A percentile compares a stretch with the other conserved stretches of the same genome.
These are phyloP conservation scores for Xerophyta viscosa DNA, from an alignment of 106 monocot species.

Conservation along the genomic window DNA sequence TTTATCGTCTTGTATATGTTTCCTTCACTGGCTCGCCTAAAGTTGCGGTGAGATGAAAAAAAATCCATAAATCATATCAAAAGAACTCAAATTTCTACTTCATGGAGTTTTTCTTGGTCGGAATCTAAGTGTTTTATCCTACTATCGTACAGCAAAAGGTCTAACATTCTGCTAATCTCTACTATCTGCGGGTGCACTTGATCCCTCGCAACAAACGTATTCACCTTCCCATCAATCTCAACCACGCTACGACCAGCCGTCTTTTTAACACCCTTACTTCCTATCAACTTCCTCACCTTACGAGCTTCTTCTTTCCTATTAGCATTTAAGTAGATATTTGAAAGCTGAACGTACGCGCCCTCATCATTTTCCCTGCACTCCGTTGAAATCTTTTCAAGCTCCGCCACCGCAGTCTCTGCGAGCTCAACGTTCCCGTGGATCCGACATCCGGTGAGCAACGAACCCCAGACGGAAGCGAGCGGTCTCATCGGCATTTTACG, in stretches of 20 bases:
- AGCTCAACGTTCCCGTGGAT: conserved; percentile 32
- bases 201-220: conserved; percentile 59
- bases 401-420: conserved; percentile 40
- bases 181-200: conserved; percentile 22
- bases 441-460: conserved; percentile 46
- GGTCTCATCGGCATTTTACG: conserved; percentile 52
- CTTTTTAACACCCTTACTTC: conserved; percentile 40
- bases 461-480: conserved; percentile 52
- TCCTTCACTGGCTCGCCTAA: no score
- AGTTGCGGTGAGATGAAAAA: no score
- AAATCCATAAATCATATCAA: no score
- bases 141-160: conserved; percentile 27
- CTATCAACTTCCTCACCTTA: conserved; percentile 43
- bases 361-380: conserved; percentile 36
- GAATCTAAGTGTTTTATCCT: no score
- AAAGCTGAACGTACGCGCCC: conserved; percentile 54
- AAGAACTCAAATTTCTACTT: no score
- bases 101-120: no score
- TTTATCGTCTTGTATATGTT: no score
- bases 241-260: conserved; percentile 38
- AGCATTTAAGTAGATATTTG: conserved; percentile 44
- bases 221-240: conserved; percentile 34
- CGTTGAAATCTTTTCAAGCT: conserved; percentile 23
- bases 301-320: conserved; percentile 41
- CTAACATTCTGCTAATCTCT: conserved; percentile 31